These are phyloP conservation scores for Plantago lanceolata DNA, from an alignment of 305 asterid species.

Conservation along the genomic window DNA sequence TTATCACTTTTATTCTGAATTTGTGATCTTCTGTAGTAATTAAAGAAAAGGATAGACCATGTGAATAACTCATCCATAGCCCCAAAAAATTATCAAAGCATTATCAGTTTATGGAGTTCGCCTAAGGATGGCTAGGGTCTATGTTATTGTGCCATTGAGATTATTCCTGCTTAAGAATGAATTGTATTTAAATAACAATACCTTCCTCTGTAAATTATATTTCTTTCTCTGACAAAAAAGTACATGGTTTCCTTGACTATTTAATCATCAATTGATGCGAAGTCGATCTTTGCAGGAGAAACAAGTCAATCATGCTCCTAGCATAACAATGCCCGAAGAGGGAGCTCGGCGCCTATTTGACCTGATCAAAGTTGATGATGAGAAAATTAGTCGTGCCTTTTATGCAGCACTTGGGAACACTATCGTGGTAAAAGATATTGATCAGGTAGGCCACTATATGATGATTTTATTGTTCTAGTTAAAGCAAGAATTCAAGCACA, in stretches of 20 bases:
- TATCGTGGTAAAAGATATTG: conserved; percentile 68
- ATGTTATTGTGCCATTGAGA: not conserved
- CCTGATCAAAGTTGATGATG: conserved; percentile 81
- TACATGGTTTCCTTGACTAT: too few relatives aligned
- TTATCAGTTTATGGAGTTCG: conserved; percentile 10
- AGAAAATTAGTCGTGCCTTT: conserved; percentile 84
- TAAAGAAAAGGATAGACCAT: too few relatives aligned
- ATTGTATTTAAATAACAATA: not conserved
- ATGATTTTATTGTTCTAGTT: not conserved
- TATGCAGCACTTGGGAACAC: conserved; percentile 80
- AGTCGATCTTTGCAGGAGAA: conserved; percentile 58
- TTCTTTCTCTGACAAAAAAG: too few relatives aligned
- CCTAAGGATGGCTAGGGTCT: not conserved
- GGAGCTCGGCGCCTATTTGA: conserved; percentile 86
- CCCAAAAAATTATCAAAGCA: not conserved
- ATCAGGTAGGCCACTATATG: conserved; percentile 50
- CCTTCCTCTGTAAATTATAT: too few relatives aligned
- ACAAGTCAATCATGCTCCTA: conserved; percentile 52
- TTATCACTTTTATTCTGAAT: too few relatives aligned
- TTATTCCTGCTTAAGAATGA: not conserved
- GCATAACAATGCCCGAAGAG: conserved; percentile 58
- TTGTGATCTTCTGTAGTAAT: too few relatives aligned
- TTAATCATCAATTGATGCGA: too few relatives aligned
- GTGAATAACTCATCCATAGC: not conserved
- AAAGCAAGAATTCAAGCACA: not conserved